phyloP scores from a whole-genome alignment of 495 filamentous ascomycete species.

The Lophiotrema nucula region DNA sequence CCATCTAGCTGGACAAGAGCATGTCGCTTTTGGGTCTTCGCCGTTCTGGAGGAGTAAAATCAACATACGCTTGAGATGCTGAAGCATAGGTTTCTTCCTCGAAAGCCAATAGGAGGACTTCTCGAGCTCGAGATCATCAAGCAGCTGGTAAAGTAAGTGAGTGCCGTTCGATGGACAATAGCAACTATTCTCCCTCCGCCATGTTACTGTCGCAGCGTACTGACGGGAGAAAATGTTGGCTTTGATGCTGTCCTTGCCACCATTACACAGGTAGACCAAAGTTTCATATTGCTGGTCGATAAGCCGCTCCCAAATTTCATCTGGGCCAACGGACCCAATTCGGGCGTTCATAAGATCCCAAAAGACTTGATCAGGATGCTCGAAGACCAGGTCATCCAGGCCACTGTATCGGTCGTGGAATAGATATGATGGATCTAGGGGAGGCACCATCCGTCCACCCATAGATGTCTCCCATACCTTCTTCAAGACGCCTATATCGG shows the following conservation, averaged over 20 bases:
- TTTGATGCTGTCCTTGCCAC: constrained; percentile 9
- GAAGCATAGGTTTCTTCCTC: background rate
- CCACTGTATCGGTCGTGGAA: constrained; percentile 9
- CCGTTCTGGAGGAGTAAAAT: constrained; percentile 10
- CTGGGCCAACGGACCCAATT: background rate
- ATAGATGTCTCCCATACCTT: constrained; percentile 5
- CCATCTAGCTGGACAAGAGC: constrained; percentile 6
- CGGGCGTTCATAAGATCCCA: background rate
- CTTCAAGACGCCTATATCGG: background rate
- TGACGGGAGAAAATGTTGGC: background rate
- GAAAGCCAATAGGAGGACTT: too few relatives aligned
- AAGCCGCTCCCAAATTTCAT: constrained; percentile 2
- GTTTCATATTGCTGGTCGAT: constrained; percentile 7
- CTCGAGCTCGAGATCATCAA: background rate
- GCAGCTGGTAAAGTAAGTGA: constrained; percentile 4
- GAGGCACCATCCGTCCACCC: background rate
- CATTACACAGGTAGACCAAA: constrained; percentile 9
- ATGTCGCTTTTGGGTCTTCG: constrained; percentile 8
- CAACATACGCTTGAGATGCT: constrained; percentile 6
- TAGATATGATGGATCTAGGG: constrained; percentile 11
- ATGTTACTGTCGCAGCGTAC: background rate
- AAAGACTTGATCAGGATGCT: constrained; percentile 8
- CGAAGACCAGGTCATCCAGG: constrained; percentile 6
- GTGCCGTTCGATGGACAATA: constrained; percentile 2
- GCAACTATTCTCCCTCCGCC: background rate